Evolutionary conservation across 140 eudicot species (phyloP).

Genomic region (Stevia rebaudiana): DNA sequence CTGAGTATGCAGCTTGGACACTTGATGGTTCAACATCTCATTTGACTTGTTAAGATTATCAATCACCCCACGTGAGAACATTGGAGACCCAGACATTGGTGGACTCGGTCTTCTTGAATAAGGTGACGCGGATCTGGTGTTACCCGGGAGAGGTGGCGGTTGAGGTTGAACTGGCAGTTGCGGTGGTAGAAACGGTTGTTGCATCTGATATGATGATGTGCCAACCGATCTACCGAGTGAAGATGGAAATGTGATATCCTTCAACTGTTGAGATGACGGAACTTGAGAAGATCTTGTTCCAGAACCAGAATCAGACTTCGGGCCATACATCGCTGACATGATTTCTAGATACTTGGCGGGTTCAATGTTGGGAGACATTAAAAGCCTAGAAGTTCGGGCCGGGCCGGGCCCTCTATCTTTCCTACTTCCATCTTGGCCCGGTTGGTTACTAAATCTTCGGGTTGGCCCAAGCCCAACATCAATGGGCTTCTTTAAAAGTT

Average conservation of each 20-base stretch:
- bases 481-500: slow-evolving; percentile 41
- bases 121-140: slow-evolving; percentile 48
- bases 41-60: slow-evolving; percentile 63
- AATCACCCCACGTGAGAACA: slow-evolving; percentile 58
- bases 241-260: slow-evolving; percentile 61
- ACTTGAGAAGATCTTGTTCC: slow-evolving; percentile 48
- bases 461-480: slow-evolving; percentile 30
- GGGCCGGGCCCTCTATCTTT: slow-evolving; percentile 30
- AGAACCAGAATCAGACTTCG: slow-evolving; percentile 23
- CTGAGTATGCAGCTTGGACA: slow-evolving; percentile 48
- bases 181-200: slow-evolving; percentile 26
- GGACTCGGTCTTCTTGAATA: slow-evolving; percentile 67
- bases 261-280: slow-evolving; percentile 39
- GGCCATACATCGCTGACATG: slow-evolving; percentile 35
- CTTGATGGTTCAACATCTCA: slow-evolving; percentile 54
- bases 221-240: slow-evolving; percentile 39
- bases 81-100: slow-evolving; percentile 47
- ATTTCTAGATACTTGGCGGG: slow-evolving; percentile 58
- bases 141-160: slow-evolving; percentile 1
- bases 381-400: slow-evolving; percentile 30
- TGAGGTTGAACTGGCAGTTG: slow-evolving; percentile 22
- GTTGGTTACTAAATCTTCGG: slow-evolving; percentile 33
- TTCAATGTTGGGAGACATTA: slow-evolving; percentile 43
- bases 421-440: slow-evolving; percentile 34
- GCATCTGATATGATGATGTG: slow-evolving; percentile 28